Base-by-base conservation (phyloP, 1,284 basidiomycete genomes). In the Chalciporus sp. region DNA sequence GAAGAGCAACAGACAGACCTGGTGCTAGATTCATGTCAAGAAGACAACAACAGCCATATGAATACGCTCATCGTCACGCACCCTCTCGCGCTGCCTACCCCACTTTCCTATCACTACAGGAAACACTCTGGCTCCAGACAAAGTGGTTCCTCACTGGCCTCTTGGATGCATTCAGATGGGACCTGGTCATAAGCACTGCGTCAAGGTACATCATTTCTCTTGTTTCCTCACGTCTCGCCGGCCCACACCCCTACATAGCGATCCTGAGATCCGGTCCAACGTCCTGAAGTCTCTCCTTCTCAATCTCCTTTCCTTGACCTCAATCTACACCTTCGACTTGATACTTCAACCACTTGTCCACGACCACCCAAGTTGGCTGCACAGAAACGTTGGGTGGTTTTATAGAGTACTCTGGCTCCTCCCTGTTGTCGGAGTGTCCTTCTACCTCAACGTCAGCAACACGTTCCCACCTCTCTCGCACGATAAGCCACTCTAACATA, bases 331-430 rank as follows among this genome's bases (percentile, higher is more conserved):
- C 14, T 89, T 90, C 66, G 88, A 91, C 62, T 67, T 86, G 39
- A 66, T 92, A 16, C 74, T 92, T n/a, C 76, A 81, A 19, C 88
- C 89, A 5, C 76, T 90, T n/a, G 81, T 88, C 4, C 76, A 74
- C 44, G 77, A 79, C 58, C 79, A 83, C 58, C 80, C 80, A 60
- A 82, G 77, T 58, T 89, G 85, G 85, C 68, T 89, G 29, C 84
- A 85, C 63, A 74, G 82, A 19, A 88, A 90, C 61, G 75, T 90
- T 12, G 83, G 86, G 7, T 84, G 82, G 81, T 83, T 89, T 57
- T 92, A 91, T 67, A 84, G 83, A 61, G 72, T 82, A 2, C 70
- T 92, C 39, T 92, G 90, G 90, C 71, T 92, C 6, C 70, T 89
- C 26, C 90, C 90, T 1, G 79, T 92, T 47, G 77, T 90, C 5